Conservation (phyloP, 1,284 basidiomycete genomes). For the Tetrapyrgos nigripes region DNA sequence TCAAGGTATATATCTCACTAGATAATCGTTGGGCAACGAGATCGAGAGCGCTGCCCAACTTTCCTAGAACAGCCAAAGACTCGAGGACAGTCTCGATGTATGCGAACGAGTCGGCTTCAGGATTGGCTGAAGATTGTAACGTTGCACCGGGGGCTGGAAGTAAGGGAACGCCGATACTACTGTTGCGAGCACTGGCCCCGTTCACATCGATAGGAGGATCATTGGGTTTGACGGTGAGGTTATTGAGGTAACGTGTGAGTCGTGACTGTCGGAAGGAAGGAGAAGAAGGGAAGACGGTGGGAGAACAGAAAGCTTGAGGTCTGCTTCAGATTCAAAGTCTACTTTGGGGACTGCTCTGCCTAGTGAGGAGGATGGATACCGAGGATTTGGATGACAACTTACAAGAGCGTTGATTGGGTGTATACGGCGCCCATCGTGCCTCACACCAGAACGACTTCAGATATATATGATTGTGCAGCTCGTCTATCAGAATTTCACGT, state of each 20-base stretch:
- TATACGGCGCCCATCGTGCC: constrained; percentile 87
- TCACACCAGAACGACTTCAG: constrained; percentile 98
- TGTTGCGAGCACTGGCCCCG: constrained; percentile 51
- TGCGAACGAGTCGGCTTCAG: constrained; percentile 91
- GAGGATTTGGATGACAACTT: constrained; percentile 36
- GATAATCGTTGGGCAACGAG: constrained; percentile 85
- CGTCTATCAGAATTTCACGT: constrained; percentile 93
- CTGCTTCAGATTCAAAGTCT: constrained; percentile 62
- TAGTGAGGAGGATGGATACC: neutral
- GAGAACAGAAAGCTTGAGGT: constrained; percentile 30
- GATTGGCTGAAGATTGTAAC: constrained; percentile 54
- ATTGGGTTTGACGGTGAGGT: constrained; percentile 78
- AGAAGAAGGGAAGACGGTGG: constrained; percentile 39
- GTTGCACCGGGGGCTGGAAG: constrained; percentile 29
- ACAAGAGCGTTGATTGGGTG: constrained; percentile 82
- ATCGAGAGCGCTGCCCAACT: constrained; percentile 88
- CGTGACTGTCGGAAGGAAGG: constrained; percentile 51
- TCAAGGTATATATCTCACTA: constrained; percentile 84
- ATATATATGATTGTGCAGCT: constrained; percentile 97
- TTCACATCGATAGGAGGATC: constrained; percentile 80
- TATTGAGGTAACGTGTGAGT: constrained; percentile 71
- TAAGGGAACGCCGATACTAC: constrained; percentile 10
- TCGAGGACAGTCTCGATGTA: constrained; percentile 97
- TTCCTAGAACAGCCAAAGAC: constrained; percentile 89
- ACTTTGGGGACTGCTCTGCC: constrained; percentile 55